Conservation (phyloP, 768 basidiomycete species). For the Agaricus sinodeliciosus region DNA sequence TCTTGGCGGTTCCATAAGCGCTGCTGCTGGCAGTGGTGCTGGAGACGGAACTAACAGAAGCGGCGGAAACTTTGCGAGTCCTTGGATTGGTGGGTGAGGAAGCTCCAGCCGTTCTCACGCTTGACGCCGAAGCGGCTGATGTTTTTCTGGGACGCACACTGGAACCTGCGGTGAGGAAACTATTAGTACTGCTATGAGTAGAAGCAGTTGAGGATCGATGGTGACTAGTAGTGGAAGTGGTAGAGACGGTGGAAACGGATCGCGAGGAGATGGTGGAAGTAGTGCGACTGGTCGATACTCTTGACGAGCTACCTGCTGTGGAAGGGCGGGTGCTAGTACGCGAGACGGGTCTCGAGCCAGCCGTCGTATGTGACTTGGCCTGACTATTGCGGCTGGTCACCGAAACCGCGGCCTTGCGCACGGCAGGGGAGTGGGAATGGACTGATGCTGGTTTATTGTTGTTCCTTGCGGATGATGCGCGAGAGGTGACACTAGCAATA, state of each 20-base stretch:
- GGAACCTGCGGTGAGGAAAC: slow-evolving; percentile 41
- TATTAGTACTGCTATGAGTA: slow-evolving; percentile 12
- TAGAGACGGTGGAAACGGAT: slow-evolving; percentile 17
- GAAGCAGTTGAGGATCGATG: slow-evolving; percentile 5
- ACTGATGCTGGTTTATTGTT: slow-evolving; percentile 26
- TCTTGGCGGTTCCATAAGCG: slow-evolving; percentile 13
- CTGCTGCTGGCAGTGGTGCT: slow-evolving; percentile 13
- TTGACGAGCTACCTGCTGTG: slow-evolving; percentile 5
- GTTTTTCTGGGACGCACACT: slow-evolving; percentile 24
- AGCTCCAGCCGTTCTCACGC: slow-evolving; percentile 13
- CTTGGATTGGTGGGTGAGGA: slow-evolving; percentile 16
- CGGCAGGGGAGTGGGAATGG: slow-evolving; percentile 18
- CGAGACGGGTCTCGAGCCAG: slow-evolving; percentile 19
- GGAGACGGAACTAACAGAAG: slow-evolving; percentile 20
- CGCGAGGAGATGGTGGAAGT: slow-evolving; percentile 13
- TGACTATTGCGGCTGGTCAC: slow-evolving; percentile 8
- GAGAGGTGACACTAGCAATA: slow-evolving; percentile 19
- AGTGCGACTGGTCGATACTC: slow-evolving; percentile 2
- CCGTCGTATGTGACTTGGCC: slow-evolving; percentile 3
- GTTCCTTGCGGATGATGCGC: slow-evolving; percentile 4
- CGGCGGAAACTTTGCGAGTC: slow-evolving; percentile 19
- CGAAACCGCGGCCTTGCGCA: slow-evolving; percentile 18
- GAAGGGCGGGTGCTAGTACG: slow-evolving; percentile 20
- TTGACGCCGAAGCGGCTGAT: slow-evolving; percentile 24
- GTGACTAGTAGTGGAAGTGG: slow-evolving; percentile 5